Base-by-base conservation (phyloP, 495 filamentous ascomycete species). In the Annulohypoxylon maeteangense region DNA sequence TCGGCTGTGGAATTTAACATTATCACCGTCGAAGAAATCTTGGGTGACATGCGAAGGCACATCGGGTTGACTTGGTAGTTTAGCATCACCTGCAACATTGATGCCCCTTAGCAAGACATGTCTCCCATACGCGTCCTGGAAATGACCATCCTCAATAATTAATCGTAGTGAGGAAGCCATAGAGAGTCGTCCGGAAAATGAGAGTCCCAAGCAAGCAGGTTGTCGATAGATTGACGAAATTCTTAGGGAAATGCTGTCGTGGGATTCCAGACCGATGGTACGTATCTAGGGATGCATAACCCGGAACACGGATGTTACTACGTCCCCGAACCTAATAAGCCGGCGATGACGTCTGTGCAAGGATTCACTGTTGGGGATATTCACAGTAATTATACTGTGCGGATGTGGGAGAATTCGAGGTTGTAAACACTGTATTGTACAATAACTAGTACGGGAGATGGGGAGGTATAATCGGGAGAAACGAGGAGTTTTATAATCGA, bases 11-110 rank as follows among this genome's bases (percentile, higher is more conserved):
- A 98, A 99, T 31, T 92, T 97, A 57, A 98, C 91, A 75, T 89
- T 87, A 79, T 99, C 96, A 62, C 89, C 95, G 40, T 98, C 92
- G 75, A 95, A 98, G 84, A 99, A 99, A 63, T 89, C 81, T 20
- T 94, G 87, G 12, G 84, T 69, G 20, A 92, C 81, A 78, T 95
- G 91, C 5, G 95, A 96, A 1, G 94, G 93, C 23, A 91, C 82
- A 67, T 97, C 84, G 14, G 95, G 95, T 12, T 82, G 80, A 69
- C 87, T 91, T 14, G 95, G 95, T 51, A 83, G 85, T 74, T 91
- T 91, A 44, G 87, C 82, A 77, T 90, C 89, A 60, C 84, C 88
- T 7, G 87, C 88, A 64, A 90, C 83, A 64, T 91, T 91, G 78
- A 91, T 90, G 60, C 89, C 89, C 56, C 87, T 82, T 40, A 90